These are phyloP conservation scores for Metarhizium humberi DNA, from an alignment of 2,329 filamentous ascomycete genomes.

Conservation along the genomic window DNA sequence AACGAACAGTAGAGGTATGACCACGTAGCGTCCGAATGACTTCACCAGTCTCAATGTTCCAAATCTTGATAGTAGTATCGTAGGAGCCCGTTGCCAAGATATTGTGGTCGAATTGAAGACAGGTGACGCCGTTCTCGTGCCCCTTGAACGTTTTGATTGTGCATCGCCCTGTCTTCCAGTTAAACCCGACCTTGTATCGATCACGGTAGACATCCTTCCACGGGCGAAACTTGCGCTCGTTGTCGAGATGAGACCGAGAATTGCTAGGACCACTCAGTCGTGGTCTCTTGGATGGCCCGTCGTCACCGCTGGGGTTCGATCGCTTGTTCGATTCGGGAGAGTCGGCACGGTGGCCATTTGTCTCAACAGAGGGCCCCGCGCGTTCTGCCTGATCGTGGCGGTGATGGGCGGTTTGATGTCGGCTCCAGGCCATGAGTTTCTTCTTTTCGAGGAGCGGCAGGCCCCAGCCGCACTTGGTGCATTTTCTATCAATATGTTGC, in stretches of 20 bases:
- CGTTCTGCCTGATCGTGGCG: slow-evolving; percentile 4
- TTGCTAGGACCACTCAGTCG: slow-evolving; percentile 16
- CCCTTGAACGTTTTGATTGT: slow-evolving; percentile 76
- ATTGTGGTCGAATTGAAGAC: slow-evolving; percentile 64
- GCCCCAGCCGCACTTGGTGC: slow-evolving; percentile 92
- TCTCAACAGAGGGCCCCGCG: slow-evolving; percentile 15
- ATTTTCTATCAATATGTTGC: slow-evolving; percentile 90
- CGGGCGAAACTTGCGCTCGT: slow-evolving; percentile 46
- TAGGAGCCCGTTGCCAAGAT: slow-evolving; percentile 92
- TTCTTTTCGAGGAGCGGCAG: slow-evolving; percentile 84
- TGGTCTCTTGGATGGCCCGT: slow-evolving; percentile 24
- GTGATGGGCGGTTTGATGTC: slow-evolving; percentile 47
- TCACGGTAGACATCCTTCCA: slow-evolving; percentile 99
- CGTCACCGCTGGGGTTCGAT: slow-evolving; percentile 18
- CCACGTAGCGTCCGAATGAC: slow-evolving; percentile 78
- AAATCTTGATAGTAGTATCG: slow-evolving; percentile 90
- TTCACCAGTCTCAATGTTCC: slow-evolving; percentile 83
- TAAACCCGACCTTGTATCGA: slow-evolving; percentile 88
- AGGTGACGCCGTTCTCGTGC: slow-evolving; percentile 63
- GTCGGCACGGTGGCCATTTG: slow-evolving; percentile 11
- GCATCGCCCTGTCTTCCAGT: slow-evolving; percentile 94
- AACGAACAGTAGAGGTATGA: slow-evolving; percentile 74
- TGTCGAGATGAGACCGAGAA: slow-evolving; percentile 25
- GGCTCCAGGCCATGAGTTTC: slow-evolving; percentile 75
- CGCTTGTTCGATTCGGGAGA: slow-evolving; percentile 24